Evolutionary conservation across 2,329 filamentous ascomycete species (phyloP).

Genomic region (Gaeumannomyces tritici): DNA sequence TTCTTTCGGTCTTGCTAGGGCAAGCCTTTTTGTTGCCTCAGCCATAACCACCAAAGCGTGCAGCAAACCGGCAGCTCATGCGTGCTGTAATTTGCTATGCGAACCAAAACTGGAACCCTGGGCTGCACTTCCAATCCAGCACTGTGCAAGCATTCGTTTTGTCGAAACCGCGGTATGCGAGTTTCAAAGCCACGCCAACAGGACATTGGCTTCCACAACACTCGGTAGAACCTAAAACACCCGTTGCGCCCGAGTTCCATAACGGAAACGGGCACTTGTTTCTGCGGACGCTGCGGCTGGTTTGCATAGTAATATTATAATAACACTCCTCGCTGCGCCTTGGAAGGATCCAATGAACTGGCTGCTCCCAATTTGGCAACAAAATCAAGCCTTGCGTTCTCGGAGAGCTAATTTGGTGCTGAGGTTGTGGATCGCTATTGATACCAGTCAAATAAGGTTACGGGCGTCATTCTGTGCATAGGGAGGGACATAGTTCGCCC

Average conservation of each 20-base stretch:
- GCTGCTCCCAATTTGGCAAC: no score
- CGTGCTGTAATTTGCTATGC: no score
- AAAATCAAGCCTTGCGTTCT: no score
- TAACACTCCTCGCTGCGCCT: background rate
- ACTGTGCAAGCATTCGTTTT: background rate
- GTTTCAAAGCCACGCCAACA: background rate
- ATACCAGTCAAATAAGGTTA: background rate
- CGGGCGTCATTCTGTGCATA: background rate
- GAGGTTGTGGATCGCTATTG: background rate
- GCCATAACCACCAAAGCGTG: no score
- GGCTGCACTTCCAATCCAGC: background rate
- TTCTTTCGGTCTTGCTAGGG: background rate
- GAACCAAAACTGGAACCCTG: no score
- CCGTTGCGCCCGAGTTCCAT: background rate
- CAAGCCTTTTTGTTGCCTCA: no score
- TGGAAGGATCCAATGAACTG: background rate
- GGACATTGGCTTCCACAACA: background rate
- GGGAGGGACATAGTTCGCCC: no score
- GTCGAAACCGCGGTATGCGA: background rate
- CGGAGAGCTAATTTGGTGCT: no score
- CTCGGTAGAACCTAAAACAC: background rate
- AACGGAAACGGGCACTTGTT: background rate
- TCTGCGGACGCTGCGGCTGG: background rate
- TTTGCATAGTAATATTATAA: background rate
- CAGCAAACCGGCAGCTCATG: no score